Percentiles rank a stretch among this genome's conserved stretches.
Conservation (phyloP, 495 filamentous ascomycete species). For the Elaphomyces granulatus region DNA sequence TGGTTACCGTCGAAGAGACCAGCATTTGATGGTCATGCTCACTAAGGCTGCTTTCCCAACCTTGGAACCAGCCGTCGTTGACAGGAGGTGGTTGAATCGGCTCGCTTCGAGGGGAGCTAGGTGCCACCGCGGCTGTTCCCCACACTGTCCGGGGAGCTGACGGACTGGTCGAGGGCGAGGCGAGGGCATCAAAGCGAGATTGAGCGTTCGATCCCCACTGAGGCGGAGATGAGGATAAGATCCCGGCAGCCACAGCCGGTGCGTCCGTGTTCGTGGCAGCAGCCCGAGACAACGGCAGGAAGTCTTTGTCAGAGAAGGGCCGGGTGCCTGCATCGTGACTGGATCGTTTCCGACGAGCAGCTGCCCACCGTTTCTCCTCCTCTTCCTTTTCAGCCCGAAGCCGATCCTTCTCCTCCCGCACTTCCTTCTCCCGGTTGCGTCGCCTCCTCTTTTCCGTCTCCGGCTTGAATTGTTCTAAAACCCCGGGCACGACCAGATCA, state of each 20-base stretch:
- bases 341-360: conserved; percentile 33
- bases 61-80: conserved; percentile 72
- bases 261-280: conserved; percentile 25
- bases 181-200: conserved; percentile 47
- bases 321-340: conserved; percentile 22
- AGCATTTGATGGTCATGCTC: conserved; percentile 31
- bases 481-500: conserved; percentile 63
- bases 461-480: conserved; percentile 53
- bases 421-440: conserved; percentile 73
- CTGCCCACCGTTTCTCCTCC: conserved; percentile 46
- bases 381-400: conserved; percentile 75
- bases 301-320: conserved; percentile 40
- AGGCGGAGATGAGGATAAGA: conserved; percentile 44
- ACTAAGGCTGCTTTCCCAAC: conserved; percentile 54
- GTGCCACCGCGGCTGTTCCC: conserved; percentile 57
- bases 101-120: conserved; percentile 32
- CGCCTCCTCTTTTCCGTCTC: conserved; percentile 72
- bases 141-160: conserved; percentile 65
- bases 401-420: conserved; percentile 79
- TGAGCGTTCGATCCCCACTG: conserved; percentile 30
- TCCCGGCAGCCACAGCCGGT: conserved; percentile 26
- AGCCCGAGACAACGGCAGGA: conserved; percentile 44
- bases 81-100: conserved; percentile 18
- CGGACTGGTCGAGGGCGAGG: conserved; percentile 66
- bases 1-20: conserved; percentile 22